A percentile compares a stretch with the other conserved stretches of the same genome.
These are phyloP conservation scores for Arachis hypogaea DNA, from an alignment of 306 rosid genomes.

Conservation along the genomic window DNA sequence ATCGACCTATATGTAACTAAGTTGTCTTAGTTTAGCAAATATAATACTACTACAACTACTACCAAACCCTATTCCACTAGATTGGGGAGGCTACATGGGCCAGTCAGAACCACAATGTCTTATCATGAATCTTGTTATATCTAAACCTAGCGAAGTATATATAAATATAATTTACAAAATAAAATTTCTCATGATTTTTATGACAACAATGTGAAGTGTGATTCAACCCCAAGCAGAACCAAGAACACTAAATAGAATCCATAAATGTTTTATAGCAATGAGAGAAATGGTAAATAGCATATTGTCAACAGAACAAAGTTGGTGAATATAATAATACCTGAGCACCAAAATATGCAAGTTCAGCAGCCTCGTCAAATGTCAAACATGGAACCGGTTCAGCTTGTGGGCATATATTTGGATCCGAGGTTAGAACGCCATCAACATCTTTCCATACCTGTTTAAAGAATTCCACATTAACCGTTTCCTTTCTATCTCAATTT, in stretches of 20 bases:
- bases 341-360: constrained; percentile 98
- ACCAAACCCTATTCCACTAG: too few relatives aligned
- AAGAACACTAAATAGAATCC: constrained; percentile 1
- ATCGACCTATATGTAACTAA: neutral
- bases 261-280: neutral
- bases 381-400: constrained; percentile 88
- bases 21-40: neutral
- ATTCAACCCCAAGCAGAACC: constrained; percentile 31
- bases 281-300: constrained; percentile 19
- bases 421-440: constrained; percentile 95
- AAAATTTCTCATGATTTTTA: neutral
- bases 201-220: constrained; percentile 6
- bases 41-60: too few relatives aligned
- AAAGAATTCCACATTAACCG: constrained; percentile 36
- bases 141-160: too few relatives aligned
- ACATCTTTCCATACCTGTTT: constrained; percentile 98
- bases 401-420: constrained; percentile 71
- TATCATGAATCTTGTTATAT: too few relatives aligned
- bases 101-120: too few relatives aligned
- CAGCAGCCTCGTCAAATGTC: constrained; percentile 98
- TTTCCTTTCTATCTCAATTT: constrained; percentile 16
- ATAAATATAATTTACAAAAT: neutral
- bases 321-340: constrained; percentile 62
- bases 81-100: too few relatives aligned
- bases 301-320: constrained; percentile 34